These are phyloP conservation scores for Noccaea bulbosa DNA, from an alignment of 345 rosid genomes.

Conservation along the genomic window DNA sequence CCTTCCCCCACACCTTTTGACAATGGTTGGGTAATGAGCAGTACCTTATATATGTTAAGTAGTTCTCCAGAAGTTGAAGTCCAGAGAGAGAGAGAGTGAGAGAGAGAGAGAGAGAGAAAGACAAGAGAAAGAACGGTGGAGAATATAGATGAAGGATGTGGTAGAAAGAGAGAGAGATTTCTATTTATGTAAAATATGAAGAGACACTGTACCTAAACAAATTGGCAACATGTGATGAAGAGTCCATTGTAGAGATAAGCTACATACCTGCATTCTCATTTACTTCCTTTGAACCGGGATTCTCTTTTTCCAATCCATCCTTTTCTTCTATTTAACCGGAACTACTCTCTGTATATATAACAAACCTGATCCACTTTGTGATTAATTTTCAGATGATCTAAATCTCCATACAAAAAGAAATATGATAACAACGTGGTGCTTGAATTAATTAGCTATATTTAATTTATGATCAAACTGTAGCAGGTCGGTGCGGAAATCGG, in stretches of 20 bases:
- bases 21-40: conserved; percentile 37
- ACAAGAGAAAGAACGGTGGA: conserved; percentile 45
- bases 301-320: conserved; percentile 3
- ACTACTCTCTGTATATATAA: too few species aligned
- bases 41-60: conserved; percentile 26
- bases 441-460: background rate
- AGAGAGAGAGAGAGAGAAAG: conserved; percentile 40
- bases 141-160: conserved; percentile 39
- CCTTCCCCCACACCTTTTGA: conserved; percentile 42
- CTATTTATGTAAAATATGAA: conserved; percentile 36
- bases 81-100: conserved; percentile 41
- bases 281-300: conserved; percentile 33
- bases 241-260: conserved; percentile 43
- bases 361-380: too few species aligned
- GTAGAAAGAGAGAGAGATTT: conserved; percentile 27
- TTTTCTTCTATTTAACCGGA: conserved; percentile 20
- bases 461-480: conserved; percentile 6
- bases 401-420: background rate
- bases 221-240: conserved; percentile 43
- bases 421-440: background rate
- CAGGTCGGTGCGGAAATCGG: conserved; percentile 9
- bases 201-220: conserved; percentile 40
- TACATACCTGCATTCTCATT: conserved; percentile 42
- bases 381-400: background rate
- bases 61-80: conserved; percentile 48